A percentile compares a stretch with the other conserved stretches of the same genome.
Evolutionary conservation across 805 yeast species (phyloP).

Genomic region (Ogataea haglerorum): DNA sequence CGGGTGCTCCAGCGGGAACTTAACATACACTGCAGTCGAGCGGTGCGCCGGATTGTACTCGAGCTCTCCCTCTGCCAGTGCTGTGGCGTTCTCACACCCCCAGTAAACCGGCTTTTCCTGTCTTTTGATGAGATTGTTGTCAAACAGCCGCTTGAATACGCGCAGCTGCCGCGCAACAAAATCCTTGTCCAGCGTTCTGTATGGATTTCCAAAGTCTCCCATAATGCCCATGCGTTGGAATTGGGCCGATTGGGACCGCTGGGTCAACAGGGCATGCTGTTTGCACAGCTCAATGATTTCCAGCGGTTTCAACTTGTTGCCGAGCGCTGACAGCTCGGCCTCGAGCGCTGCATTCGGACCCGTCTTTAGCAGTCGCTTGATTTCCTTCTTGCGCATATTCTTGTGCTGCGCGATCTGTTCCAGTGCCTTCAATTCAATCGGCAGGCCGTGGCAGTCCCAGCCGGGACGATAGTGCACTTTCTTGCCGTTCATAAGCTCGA

Average conservation of each 20-base stretch:
- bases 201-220: slow-evolving; percentile 76
- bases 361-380: slow-evolving; percentile 26
- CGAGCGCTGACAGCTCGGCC: slow-evolving; percentile 11
- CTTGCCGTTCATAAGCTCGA: slow-evolving; percentile 55
- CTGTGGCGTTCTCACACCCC: slow-evolving; percentile 93
- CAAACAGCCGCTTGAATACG: slow-evolving; percentile 63
- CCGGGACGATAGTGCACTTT: slow-evolving; percentile 80
- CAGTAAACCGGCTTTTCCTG: slow-evolving; percentile 95
- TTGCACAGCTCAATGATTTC: slow-evolving; percentile 66
- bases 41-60: slow-evolving; percentile 75
- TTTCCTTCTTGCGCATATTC: slow-evolving; percentile 28
- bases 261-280: slow-evolving; percentile 65
- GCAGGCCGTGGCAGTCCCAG: slow-evolving; percentile 99
- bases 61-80: slow-evolving; percentile 93
- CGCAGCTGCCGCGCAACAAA: slow-evolving; percentile 75
- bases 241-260: slow-evolving; percentile 56
- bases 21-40: slow-evolving; percentile 66
- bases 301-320: slow-evolving; percentile 35
- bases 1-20: slow-evolving; percentile 49
- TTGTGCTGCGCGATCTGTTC: slow-evolving; percentile 37
- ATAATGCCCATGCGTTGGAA: slow-evolving; percentile 74
- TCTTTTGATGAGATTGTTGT: slow-evolving; percentile 66
- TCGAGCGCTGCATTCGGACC: slow-evolving; percentile 12
- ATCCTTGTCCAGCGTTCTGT: slow-evolving; percentile 64
- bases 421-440: slow-evolving; percentile 87